Evolutionary conservation across 495 filamentous ascomycete species (phyloP).

Genomic region (Aspergillus bridgeri): DNA sequence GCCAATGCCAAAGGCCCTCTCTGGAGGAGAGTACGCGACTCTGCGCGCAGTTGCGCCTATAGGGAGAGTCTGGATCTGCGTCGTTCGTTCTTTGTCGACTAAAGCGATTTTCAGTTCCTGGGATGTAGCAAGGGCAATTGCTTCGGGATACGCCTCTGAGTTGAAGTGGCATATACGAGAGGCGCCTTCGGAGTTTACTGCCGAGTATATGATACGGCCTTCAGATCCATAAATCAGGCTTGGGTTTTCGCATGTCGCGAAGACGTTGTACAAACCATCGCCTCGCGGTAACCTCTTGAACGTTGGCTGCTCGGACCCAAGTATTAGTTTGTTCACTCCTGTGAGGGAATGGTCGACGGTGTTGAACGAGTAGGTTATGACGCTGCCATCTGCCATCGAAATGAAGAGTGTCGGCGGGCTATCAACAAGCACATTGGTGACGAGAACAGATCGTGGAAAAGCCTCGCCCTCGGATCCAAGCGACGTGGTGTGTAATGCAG

Average conservation of each 20-base stretch:
- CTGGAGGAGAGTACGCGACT: conserved; percentile 76
- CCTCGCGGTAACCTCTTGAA: conserved; percentile 71
- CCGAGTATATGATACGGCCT: conserved; percentile 85
- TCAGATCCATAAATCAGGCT: conserved; percentile 89
- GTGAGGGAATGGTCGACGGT: conserved; percentile 55
- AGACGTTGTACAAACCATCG: conserved; percentile 70
- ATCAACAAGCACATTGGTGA: conserved; percentile 65
- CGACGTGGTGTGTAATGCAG: conserved; percentile 59
- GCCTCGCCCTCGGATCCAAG: conserved; percentile 57
- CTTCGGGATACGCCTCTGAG: conserved; percentile 70
- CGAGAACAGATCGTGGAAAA: conserved; percentile 76
- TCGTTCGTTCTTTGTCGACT: conserved; percentile 80
- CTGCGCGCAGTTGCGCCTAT: conserved; percentile 82
- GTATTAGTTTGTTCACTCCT: conserved; percentile 71
- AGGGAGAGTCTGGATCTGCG: conserved; percentile 75
- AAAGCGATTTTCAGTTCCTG: conserved; percentile 73
- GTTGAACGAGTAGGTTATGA: conserved; percentile 80
- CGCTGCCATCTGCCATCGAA: conserved; percentile 91
- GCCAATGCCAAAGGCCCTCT: conserved; percentile 82
- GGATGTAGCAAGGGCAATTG: conserved; percentile 76
- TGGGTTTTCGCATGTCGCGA: conserved; percentile 90
- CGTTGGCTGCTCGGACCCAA: conserved; percentile 80
- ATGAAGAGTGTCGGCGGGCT: conserved; percentile 76
- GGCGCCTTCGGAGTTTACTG: conserved; percentile 88
- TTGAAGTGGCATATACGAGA: conserved; percentile 79